Evolutionary conservation across 2,329 filamentous ascomycete genomes (phyloP).

Genomic region (Aureobasidium sp.): DNA sequence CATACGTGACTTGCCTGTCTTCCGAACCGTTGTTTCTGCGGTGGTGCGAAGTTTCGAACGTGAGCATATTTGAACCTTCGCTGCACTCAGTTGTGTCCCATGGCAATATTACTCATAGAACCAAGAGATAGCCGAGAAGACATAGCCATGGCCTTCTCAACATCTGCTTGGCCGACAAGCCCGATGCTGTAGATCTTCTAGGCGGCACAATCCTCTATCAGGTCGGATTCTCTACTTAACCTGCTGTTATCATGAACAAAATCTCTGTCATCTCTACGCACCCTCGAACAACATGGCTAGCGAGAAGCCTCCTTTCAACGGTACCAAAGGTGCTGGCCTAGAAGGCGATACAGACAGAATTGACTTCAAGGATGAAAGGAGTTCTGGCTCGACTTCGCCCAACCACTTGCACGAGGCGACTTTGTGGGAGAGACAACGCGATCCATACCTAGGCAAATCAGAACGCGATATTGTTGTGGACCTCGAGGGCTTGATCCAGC

Average conservation of each 20-base stretch:
- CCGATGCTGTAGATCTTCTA: slow-evolving; percentile 2
- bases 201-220: neutral
- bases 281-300: neutral
- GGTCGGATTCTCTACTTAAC: neutral
- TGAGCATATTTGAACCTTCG: too few species aligned
- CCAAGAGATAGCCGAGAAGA: neutral
- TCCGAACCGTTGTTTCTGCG: too few species aligned
- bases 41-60: too few species aligned
- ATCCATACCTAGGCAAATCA: slow-evolving; percentile 26
- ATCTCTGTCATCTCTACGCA: neutral
- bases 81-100: neutral
- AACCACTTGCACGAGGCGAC: neutral
- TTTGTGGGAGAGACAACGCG: slow-evolving; percentile 18
- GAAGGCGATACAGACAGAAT: slow-evolving; percentile 4
- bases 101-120: neutral
- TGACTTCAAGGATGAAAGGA: slow-evolving; percentile 6
- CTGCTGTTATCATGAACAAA: neutral
- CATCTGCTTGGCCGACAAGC: slow-evolving; percentile 3
- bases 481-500: slow-evolving; percentile 22
- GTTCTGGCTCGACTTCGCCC: neutral
- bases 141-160: neutral
- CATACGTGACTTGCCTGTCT: too few species aligned
- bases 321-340: neutral
- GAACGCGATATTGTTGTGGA: slow-evolving; percentile 24
- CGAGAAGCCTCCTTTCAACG: neutral